These are phyloP conservation scores for Dioscorea zingiberensis DNA, from an alignment of 106 monocot genomes.

Conservation along the genomic window DNA sequence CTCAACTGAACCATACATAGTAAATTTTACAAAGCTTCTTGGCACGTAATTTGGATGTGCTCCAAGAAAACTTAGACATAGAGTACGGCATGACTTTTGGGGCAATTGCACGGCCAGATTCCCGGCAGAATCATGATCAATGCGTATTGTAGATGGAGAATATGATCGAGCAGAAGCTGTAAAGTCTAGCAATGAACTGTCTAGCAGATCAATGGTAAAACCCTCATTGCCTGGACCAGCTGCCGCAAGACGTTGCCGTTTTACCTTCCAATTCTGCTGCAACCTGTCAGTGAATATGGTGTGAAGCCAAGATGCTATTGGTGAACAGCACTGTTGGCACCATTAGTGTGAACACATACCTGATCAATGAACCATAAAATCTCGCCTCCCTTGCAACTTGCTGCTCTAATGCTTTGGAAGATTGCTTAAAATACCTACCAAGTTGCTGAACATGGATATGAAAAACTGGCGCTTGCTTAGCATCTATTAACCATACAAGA, in stretches of 20 bases:
- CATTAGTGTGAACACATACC: constrained; percentile 22
- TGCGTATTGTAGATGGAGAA: constrained; percentile 45
- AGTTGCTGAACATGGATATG: constrained; percentile 45
- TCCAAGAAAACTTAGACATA: constrained; percentile 52
- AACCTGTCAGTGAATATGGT: constrained; percentile 28
- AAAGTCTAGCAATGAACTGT: constrained; percentile 43
- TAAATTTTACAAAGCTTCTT: constrained; percentile 24
- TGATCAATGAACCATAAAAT: constrained; percentile 89
- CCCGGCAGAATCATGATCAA: constrained; percentile 68
- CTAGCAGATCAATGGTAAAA: constrained; percentile 80
- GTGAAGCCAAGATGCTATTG: not conserved
- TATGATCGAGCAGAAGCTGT: constrained; percentile 28
- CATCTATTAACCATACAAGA: too few relatives aligned
- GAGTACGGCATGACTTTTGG: constrained; percentile 45
- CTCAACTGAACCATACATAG: constrained; percentile 13
- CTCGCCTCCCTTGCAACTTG: constrained; percentile 73
- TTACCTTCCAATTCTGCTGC: constrained; percentile 99
- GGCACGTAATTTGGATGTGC: constrained; percentile 8
- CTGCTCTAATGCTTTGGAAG: constrained; percentile 83
- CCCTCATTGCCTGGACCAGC: constrained; percentile 67
- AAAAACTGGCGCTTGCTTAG: too few relatives aligned
- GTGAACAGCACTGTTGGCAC: too few relatives aligned
- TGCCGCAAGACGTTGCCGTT: constrained; percentile 59
- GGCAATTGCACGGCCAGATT: constrained; percentile 70
- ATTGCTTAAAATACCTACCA: constrained; percentile 84